Evolutionary conservation across 495 filamentous ascomycete species (phyloP).

Genomic region (Tuber microsphaerosporum): DNA sequence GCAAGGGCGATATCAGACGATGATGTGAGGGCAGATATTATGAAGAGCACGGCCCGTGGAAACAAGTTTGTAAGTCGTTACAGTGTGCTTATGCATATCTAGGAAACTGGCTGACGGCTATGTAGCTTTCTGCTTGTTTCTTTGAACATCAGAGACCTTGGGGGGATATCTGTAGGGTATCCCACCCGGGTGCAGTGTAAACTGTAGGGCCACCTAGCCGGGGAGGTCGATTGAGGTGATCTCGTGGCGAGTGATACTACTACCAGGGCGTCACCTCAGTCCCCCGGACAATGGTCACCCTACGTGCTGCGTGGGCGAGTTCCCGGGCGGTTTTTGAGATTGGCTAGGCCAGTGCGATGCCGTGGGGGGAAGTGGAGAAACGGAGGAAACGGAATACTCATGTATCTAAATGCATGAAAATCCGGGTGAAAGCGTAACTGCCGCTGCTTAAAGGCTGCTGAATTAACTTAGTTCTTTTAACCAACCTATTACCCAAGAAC

Average conservation of each 20-base stretch:
- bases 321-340: background rate
- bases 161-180: background rate
- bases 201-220: background rate
- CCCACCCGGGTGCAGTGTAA: background rate
- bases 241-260: background rate
- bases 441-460: background rate
- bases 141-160: background rate
- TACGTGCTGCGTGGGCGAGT: background rate
- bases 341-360: background rate
- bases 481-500: background rate
- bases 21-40: background rate
- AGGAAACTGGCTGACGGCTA: background rate
- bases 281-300: background rate
- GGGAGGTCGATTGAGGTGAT: background rate
- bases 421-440: background rate
- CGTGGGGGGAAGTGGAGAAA: background rate
- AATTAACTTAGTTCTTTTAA: background rate
- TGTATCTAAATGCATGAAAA: background rate
- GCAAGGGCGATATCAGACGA: slow-evolving; percentile 3
- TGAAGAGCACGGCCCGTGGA: background rate
- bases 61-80: background rate
- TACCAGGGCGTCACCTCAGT: background rate
- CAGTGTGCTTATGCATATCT: background rate
- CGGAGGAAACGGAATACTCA: background rate
- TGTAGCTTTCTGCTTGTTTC: background rate